Evolutionary conservation across 1,284 basidiomycete species (phyloP).

Genomic region (Mycosarcoma mackinlayi): DNA sequence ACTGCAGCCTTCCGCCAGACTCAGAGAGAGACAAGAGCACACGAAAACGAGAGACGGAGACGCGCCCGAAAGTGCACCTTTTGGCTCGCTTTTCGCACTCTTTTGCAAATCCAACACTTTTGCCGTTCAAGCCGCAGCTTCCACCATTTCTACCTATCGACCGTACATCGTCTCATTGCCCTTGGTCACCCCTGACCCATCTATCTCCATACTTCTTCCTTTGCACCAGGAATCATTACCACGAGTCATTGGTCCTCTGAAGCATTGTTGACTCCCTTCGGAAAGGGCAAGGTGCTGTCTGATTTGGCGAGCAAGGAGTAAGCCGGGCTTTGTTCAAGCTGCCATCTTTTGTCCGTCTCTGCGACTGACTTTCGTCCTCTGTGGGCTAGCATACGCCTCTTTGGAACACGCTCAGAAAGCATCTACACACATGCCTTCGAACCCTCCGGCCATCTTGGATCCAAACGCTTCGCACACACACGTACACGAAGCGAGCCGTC

Average conservation of each 20-base stretch:
- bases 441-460: conserved; percentile 9
- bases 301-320: no score
- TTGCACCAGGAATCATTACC: no score
- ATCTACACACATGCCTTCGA: conserved; percentile 28
- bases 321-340: no score
- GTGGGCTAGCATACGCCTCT: background rate
- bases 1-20: background rate
- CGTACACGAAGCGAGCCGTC: conserved; percentile 16
- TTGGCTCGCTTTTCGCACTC: conserved; percentile 1
- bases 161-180: no score
- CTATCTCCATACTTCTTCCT: background rate
- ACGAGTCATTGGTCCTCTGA: no score
- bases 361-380: background rate
- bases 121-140: no score
- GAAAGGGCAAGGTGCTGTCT: no score
- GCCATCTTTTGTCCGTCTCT: background rate
- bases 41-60: background rate
- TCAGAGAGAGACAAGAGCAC: background rate
- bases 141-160: no score
- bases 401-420: background rate
- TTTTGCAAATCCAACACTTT: conserved; percentile 19
- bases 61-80: conserved; percentile 3
- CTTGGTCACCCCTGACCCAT: background rate
- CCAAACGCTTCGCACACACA: conserved; percentile 18
- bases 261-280: no score